phyloP scores from a whole-genome alignment of 257 asterid species.

The Gynochthodes officinalis region DNA sequence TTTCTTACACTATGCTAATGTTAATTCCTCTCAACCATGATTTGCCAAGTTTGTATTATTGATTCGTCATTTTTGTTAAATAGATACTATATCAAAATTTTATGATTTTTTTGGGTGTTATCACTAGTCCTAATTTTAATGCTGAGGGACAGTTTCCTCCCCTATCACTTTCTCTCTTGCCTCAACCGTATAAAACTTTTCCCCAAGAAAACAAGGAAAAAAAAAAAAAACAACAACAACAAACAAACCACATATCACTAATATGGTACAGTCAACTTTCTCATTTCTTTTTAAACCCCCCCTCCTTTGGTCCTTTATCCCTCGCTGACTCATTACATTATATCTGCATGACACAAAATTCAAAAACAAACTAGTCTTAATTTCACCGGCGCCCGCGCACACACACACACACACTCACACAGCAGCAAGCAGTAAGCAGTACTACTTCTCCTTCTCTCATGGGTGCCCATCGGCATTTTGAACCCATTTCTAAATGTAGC shows the following conservation, averaged over 20 bases:
- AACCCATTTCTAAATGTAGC: constrained; percentile 53
- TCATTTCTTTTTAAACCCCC: constrained; percentile 58
- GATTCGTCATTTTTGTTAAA: too few species aligned
- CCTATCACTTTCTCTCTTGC: background rate
- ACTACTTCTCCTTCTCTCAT: constrained; percentile 21
- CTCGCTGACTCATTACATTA: background rate
- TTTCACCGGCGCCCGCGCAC: background rate
- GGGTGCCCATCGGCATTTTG: constrained; percentile 50
- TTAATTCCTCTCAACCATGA: too few species aligned
- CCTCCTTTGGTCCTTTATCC: constrained; percentile 16
- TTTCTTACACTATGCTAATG: too few species aligned
- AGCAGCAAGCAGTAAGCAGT: too few species aligned
- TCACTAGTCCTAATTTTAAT: too few species aligned
- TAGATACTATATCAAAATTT: too few species aligned
- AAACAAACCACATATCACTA: constrained; percentile 1
- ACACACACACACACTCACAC: constrained; percentile 13
- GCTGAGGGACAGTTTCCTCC: background rate
- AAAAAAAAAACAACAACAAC: constrained; percentile 20
- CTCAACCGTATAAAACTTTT: too few species aligned
- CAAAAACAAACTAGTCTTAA: background rate
- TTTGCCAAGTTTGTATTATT: too few species aligned
- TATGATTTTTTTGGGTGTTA: too few species aligned
- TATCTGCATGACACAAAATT: background rate
- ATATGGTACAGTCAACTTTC: constrained; percentile 7
- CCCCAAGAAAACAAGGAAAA: background rate